Percentiles rank a stretch among this genome's conserved stretches.
Conservation (phyloP, 176 grass and related monocot species). For the Alopecurus myosuroides region DNA sequence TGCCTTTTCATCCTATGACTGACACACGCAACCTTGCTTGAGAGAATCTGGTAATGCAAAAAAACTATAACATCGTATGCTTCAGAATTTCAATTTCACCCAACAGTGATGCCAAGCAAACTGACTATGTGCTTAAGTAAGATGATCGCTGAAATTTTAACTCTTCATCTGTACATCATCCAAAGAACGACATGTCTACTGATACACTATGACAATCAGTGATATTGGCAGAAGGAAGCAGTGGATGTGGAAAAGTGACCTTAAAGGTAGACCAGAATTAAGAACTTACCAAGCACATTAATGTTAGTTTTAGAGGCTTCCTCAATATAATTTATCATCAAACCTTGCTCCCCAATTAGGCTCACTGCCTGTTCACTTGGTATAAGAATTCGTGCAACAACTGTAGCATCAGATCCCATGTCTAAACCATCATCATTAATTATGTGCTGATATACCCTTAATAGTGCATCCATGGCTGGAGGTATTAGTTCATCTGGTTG, state of each 20-base stretch:
- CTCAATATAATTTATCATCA: conserved; percentile 39
- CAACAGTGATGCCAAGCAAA: neutral
- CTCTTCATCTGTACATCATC: neutral
- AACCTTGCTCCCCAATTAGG: conserved; percentile 32
- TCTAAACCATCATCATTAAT: conserved; percentile 27
- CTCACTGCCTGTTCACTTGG: conserved; percentile 40
- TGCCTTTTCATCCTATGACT: neutral
- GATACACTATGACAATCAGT: neutral
- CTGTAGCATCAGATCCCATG: conserved; percentile 3
- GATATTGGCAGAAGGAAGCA: neutral
- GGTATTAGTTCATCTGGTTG: conserved; percentile 35
- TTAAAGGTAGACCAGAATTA: neutral
- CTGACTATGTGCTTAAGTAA: neutral
- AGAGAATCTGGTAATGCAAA: conserved; percentile 2
- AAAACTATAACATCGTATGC: neutral
- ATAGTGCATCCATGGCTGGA: conserved; percentile 45
- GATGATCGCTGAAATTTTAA: neutral
- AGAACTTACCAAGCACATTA: conserved; percentile 39
- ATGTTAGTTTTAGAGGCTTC: conserved; percentile 48
- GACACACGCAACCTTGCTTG: neutral
- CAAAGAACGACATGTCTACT: neutral
- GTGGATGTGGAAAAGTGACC: neutral
- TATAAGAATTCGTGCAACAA: conserved; percentile 30
- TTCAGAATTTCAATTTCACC: neutral
- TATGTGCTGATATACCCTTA: conserved; percentile 38